A percentile compares a stretch with the other conserved stretches of the same genome.
Conservation (phyloP, 305 asterid species). For the Andrographis paniculata region DNA sequence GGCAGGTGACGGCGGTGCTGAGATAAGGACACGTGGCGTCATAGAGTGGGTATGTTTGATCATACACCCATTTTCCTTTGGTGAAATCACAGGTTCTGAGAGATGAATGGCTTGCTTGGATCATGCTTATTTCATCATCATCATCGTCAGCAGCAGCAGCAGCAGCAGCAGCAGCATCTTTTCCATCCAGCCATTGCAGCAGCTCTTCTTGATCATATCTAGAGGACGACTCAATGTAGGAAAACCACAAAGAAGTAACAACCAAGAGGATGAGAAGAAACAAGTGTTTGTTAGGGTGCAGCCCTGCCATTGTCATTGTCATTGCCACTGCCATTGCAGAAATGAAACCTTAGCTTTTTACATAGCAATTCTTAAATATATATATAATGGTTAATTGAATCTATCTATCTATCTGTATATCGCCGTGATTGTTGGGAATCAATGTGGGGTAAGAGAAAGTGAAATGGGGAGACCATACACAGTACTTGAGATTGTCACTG, state of each 20-base stretch:
- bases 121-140: conserved; percentile 49
- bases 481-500: too few species aligned
- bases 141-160: conserved; percentile 20
- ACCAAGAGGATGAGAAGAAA: conserved; percentile 19
- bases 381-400: too few species aligned
- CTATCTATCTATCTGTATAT: too few species aligned
- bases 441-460: too few species aligned
- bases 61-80: conserved; percentile 74
- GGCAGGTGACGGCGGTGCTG: conserved; percentile 59
- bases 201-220: conserved; percentile 42
- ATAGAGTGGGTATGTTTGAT: conserved; percentile 68
- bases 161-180: conserved; percentile 28
- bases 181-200: not conserved
- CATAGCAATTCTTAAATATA: too few species aligned
- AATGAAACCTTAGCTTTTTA: too few species aligned
- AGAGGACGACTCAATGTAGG: conserved; percentile 23
- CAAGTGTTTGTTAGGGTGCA: conserved; percentile 2
- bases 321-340: too few species aligned
- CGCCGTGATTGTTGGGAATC: too few species aligned
- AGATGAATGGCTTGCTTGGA: conserved; percentile 42
- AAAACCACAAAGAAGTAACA: conserved; percentile 17
- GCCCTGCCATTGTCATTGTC: conserved; percentile 23
- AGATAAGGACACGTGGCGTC: conserved; percentile 70
- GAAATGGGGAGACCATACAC: too few species aligned
- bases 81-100: conserved; percentile 51